These are phyloP conservation scores for Albugo laibachii DNA, from an alignment of 352 stramenopile genomes.

Conservation along the genomic window DNA sequence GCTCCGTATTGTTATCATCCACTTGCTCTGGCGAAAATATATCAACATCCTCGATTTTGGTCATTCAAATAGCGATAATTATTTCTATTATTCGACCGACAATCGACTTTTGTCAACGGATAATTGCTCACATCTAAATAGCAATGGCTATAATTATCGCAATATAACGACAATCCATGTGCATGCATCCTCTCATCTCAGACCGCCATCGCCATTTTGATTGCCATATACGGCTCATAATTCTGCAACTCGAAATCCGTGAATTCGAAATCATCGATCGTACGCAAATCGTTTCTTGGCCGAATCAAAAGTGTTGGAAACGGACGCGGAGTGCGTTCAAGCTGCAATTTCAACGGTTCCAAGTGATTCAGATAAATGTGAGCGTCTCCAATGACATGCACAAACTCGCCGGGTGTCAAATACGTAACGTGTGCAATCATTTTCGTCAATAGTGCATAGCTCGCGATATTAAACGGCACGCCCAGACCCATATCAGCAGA, in stretches of 20 bases:
- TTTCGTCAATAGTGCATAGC: conserved; percentile 94
- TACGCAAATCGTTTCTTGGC: conserved; percentile 37
- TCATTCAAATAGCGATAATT: too few relatives aligned
- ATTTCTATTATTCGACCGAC: too few relatives aligned
- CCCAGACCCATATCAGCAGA: conserved; percentile 98
- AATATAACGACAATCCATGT: not conserved
- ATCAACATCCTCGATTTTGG: too few relatives aligned
- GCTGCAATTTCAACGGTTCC: conserved; percentile 90
- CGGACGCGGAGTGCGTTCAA: conserved; percentile 80
- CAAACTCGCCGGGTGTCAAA: conserved; percentile 91
- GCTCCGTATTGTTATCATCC: too few relatives aligned
- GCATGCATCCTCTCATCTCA: conserved; percentile 10
- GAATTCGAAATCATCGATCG: conserved; percentile 93
- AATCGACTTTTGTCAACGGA: not conserved
- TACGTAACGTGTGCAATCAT: conserved; percentile 91
- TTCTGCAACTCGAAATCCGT: conserved; percentile 91
- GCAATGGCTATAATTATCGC: not conserved
- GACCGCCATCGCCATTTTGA: conserved; percentile 99
- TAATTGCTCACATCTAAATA: not conserved
- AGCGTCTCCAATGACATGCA: conserved; percentile 97
- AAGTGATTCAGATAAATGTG: conserved; percentile 99
- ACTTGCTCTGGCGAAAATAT: too few relatives aligned
- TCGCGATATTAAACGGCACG: conserved; percentile 99
- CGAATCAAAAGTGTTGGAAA: conserved; percentile 93
- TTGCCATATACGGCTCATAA: conserved; percentile 92